Base-by-base conservation (phyloP, 441 rosid species). In the Pelargonium fulgidum region DNA sequence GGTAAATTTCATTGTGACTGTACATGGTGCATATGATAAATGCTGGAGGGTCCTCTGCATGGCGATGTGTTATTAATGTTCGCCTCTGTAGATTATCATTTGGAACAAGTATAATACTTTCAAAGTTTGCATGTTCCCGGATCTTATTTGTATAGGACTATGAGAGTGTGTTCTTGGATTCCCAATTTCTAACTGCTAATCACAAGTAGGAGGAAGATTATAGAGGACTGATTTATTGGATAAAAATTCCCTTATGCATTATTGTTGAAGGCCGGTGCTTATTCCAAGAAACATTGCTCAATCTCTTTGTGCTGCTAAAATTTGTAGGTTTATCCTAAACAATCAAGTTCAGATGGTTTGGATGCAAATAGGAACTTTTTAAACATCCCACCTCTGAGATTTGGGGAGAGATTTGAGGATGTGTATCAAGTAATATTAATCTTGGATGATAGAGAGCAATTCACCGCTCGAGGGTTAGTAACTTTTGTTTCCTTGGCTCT, bases 381-480 rank as follows among this genome's bases (percentile, higher is more conserved):
- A 79, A 77, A 83, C 67, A 73, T 80, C 77, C 97, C 97, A 36
- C 96, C 95, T 76, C 80, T 93, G 76, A 77, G 75, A 74, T 80
- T 69, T 6, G 95, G 93, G 75, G 96, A 89, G 80, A 79, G 81
- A 26, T 93, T 93, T 81, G 89, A 83, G 79, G 92, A 88, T 77
- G 79, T 74, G 45, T 93, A 93, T 81, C 85, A 87, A 73, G 89
- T 91, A 44, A 72, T 88, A 65, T 75, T 91, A 78, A 86, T 91
- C 72, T 74, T 93, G 75, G 97, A 93, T 83, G 93, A 91, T 54
- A 81, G 96, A 64, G 97, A 93, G 84, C 92, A 93, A 70, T 93
- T 89, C 84, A 84, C 89, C 42, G 70, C 74, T 67, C 89, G 78
- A 26, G 92, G 98, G 97, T 93, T 52, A 52, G 90, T 83, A 10